These are phyloP conservation scores for Boletus rubroflammeus DNA, from an alignment of 768 basidiomycete species.

Conservation along the genomic window DNA sequence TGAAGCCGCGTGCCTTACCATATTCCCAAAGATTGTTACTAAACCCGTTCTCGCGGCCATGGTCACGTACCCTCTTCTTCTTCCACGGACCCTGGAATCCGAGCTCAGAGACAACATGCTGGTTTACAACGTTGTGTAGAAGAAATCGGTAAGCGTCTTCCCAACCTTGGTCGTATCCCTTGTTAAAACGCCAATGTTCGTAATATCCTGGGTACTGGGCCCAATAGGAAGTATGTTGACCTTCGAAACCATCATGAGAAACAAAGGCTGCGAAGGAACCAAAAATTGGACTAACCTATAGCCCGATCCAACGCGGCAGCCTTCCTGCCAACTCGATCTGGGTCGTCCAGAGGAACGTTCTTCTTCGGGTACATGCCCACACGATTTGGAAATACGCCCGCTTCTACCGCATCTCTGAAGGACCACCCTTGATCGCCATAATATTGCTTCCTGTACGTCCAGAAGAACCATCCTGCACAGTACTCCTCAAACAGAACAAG, in stretches of 20 bases:
- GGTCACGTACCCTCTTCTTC: constrained; percentile 41
- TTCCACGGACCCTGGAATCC: constrained; percentile 67
- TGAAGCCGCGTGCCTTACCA: constrained; percentile 35
- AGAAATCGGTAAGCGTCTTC: constrained; percentile 64
- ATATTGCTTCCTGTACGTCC: constrained; percentile 75
- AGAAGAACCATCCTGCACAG: constrained; percentile 79
- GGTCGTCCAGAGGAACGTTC: constrained; percentile 13
- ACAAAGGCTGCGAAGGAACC: constrained; percentile 14
- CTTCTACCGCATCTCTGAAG: constrained; percentile 57
- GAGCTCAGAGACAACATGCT: constrained; percentile 45
- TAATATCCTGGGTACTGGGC: constrained; percentile 51
- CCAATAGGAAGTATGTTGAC: constrained; percentile 40
- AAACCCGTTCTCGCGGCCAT: constrained; percentile 39
- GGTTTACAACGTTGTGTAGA: constrained; percentile 14
- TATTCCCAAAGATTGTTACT: constrained; percentile 61
- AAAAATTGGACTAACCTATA: constrained; percentile 24
- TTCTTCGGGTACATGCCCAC: constrained; percentile 41
- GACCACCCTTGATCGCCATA: constrained; percentile 74
- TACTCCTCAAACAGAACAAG: constrained; percentile 57
- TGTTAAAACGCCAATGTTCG: constrained; percentile 63
- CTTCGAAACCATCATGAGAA: constrained; percentile 26
- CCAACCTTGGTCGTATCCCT: constrained; percentile 71
- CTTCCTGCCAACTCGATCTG: constrained; percentile 24
- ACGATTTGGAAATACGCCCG: constrained; percentile 56
- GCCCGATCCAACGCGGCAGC: constrained; percentile 32